Evolutionary conservation across 164 flowering plant species (phyloP), one percentile per base, ranked within the genome.

Genomic region (Hamamelis virginiana): DNA sequence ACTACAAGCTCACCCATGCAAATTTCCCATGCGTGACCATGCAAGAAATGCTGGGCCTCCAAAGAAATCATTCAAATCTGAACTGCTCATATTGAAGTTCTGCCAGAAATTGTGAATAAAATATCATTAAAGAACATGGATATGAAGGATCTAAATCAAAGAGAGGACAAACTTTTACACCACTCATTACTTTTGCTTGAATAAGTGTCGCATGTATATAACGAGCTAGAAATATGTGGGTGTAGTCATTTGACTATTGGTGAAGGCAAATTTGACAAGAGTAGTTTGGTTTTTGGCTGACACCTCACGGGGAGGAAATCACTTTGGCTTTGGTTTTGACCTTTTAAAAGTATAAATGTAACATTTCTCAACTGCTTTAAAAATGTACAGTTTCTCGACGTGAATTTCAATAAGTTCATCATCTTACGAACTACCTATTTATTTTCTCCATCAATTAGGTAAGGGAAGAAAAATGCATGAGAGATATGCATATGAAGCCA

Each of bases 41-140:
- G 96, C 90, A 69, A 90, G 90, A 78, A 90, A 90, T 25, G 89
- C 93, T 13, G 91, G 93, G 14, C 91, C 93, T 62, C 92, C 96
- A 71, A 88, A 90, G 76, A 90, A 90, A 75, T 83, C 87, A 74
- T 76, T 75, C 80, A 90, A 74, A 66, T 90, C 89, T 50, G 82
- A 77, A 21, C 56, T 69, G 72, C 86, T 87, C 33, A 90, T 79
- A 71, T 90, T 90, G 71, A 86, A 87, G 41, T 76, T 84, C 91
- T 90, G 89, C 61, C 57, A 56, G 27, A 53, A 60, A 67, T 44
- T 53, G 1, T 12, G 56, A 62, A 46, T 27, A 63, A 19, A 8
- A 71, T 5, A 23, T 46, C 9, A 57, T 72, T 18, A 28, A 25
- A 48, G 28, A 56, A 56, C 15, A 56, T 41, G 1, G 44, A 45